These are phyloP conservation scores for Trichophaea hybrida DNA, from an alignment of 2,329 filamentous ascomycete species.

Conservation along the genomic window DNA sequence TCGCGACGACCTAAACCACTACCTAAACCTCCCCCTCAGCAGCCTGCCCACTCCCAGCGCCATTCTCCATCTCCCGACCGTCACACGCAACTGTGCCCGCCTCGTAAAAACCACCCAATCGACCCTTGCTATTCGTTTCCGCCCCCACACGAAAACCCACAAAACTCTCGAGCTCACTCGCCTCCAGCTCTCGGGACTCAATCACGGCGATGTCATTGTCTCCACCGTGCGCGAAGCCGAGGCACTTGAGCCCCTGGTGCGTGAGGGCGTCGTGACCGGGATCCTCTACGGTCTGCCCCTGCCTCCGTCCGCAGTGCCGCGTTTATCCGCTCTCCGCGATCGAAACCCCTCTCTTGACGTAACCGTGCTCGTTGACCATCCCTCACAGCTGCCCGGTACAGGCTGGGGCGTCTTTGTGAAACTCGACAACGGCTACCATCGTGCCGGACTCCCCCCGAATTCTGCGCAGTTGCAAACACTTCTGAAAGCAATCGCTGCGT, in stretches of 20 bases:
- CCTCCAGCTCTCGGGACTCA: conserved; percentile 51
- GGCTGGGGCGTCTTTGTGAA: conserved; percentile 52
- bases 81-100: conserved; percentile 51
- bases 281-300: conserved; percentile 61
- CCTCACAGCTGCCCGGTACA: conserved; percentile 42
- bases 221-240: conserved; percentile 66
- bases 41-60: conserved; percentile 52
- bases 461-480: conserved; percentile 37
- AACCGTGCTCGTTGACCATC: conserved; percentile 56
- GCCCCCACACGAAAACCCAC: conserved; percentile 71
- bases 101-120: conserved; percentile 52
- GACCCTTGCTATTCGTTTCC: conserved; percentile 47
- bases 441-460: conserved; percentile 49
- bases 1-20: conserved; percentile 28
- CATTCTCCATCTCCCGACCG: conserved; percentile 52
- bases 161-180: conserved; percentile 57
- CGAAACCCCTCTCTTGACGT: conserved; percentile 44
- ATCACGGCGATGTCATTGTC: conserved; percentile 42
- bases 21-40: conserved; percentile 45
- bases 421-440: conserved; percentile 57
- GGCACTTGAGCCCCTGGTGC: conserved; percentile 45
- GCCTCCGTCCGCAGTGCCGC: conserved; percentile 44
- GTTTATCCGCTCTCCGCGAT: conserved; percentile 44
- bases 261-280: conserved; percentile 44
- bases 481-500: conserved; percentile 32